Conservation (phyloP, 108 stramenopile species). For the Aureococcus anophagefferens region DNA sequence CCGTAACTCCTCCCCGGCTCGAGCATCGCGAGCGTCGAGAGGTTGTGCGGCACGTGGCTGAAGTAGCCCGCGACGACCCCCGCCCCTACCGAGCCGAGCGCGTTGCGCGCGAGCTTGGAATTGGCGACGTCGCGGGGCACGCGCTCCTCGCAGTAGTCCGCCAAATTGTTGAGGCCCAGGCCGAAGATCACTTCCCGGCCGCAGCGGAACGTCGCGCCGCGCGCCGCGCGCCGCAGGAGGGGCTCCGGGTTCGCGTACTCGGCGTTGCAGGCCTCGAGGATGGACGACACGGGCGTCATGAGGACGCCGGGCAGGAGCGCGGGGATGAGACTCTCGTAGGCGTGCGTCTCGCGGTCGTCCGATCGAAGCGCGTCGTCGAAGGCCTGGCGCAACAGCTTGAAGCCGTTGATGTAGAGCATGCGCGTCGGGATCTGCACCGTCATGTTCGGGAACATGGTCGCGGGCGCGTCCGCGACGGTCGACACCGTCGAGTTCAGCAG, state of each 20-base stretch:
- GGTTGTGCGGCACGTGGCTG: constrained; percentile 62
- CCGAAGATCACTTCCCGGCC: constrained; percentile 67
- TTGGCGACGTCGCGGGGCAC: constrained; percentile 12
- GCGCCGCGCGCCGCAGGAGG: constrained; percentile 44
- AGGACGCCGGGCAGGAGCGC: constrained; percentile 56
- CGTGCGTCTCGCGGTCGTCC: no score
- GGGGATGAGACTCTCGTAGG: no score
- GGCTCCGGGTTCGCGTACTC: constrained; percentile 58
- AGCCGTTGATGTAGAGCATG: constrained; percentile 59
- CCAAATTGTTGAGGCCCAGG: constrained; percentile 62
- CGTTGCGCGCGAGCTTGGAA: constrained; percentile 39
- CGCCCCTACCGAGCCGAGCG: constrained; percentile 40
- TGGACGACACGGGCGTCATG: constrained; percentile 60
- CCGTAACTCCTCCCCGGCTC: constrained; percentile 35
- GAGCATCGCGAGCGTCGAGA: constrained; percentile 55
- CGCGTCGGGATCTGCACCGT: constrained; percentile 66
- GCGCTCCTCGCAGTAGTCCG: constrained; percentile 63
- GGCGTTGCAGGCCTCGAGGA: constrained; percentile 65
- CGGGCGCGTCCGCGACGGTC: constrained; percentile 10
- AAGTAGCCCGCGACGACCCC: constrained; percentile 61
- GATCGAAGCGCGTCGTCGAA: constrained; percentile 34
- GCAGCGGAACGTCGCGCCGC: constrained; percentile 50
- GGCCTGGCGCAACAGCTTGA: constrained; percentile 47
- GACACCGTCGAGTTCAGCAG: constrained; percentile 50
- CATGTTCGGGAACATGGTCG: constrained; percentile 59